Percentiles rank a stretch among this genome's conserved stretches.
These are phyloP conservation scores for Populus hybrid DNA, from an alignment of 441 rosid species.

Conservation along the genomic window DNA sequence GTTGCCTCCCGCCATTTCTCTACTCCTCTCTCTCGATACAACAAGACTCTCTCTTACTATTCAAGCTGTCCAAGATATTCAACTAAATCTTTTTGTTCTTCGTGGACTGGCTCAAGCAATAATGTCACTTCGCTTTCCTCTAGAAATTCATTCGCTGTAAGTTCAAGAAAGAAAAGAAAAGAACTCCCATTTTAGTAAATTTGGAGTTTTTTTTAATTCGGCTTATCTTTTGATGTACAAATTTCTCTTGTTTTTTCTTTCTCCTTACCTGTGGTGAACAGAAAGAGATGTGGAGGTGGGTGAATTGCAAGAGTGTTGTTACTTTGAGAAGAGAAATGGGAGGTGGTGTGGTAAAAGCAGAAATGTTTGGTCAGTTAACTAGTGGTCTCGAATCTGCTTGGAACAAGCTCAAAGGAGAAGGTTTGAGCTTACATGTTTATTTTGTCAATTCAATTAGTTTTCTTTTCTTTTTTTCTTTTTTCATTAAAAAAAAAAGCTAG, in stretches of 20 bases:
- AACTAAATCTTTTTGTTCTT: conserved; percentile 24
- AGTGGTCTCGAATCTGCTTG: conserved; percentile 96
- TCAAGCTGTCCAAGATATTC: conserved; percentile 27
- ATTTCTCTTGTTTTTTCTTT: background rate
- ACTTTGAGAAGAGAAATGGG: conserved; percentile 1
- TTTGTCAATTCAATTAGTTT: background rate
- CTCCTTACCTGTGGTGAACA: conserved; percentile 7
- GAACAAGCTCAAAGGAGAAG: conserved; percentile 98
- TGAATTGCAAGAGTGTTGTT: conserved; percentile 47
- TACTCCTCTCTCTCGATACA: conserved; percentile 21
- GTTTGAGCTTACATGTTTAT: conserved; percentile 30
- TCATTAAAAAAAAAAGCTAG: background rate
- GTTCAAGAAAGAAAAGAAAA: conserved; percentile 13
- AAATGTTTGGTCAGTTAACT: conserved; percentile 94
- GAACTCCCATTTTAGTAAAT: background rate
- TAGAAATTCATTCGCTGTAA: conserved; percentile 50
- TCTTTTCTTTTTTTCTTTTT: background rate
- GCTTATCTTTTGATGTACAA: background rate
- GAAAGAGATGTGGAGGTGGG: conserved; percentile 70
- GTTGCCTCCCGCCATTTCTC: conserved; percentile 49
- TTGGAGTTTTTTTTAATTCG: background rate
- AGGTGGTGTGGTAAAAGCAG: conserved; percentile 60
- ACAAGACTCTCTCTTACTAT: conserved; percentile 13
- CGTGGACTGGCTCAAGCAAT: conserved; percentile 39
- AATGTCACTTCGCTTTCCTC: conserved; percentile 47